Evolutionary conservation across 345 rosid species (phyloP).

Genomic region (Salix caprea): DNA sequence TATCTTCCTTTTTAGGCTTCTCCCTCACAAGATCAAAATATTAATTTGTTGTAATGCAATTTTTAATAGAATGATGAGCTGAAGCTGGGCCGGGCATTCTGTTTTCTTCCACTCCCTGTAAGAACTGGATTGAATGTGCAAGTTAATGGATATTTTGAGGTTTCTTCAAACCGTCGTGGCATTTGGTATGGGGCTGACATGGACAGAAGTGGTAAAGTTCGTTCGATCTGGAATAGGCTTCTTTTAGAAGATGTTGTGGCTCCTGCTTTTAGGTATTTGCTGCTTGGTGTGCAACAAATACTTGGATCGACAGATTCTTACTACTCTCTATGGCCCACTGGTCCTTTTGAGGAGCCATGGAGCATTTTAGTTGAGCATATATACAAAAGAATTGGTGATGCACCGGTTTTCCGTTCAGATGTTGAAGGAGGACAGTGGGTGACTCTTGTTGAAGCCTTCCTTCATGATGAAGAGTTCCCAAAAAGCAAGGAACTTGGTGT

Average conservation of each 20-base stretch:
- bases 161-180: slow-evolving; percentile 93
- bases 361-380: slow-evolving; percentile 72
- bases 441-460: slow-evolving; percentile 76
- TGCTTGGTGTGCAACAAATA: slow-evolving; percentile 64
- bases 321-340: slow-evolving; percentile 78
- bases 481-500: slow-evolving; percentile 72
- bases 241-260: slow-evolving; percentile 89
- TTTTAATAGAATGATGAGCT: slow-evolving; percentile 53
- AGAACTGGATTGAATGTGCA: slow-evolving; percentile 84
- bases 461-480: slow-evolving; percentile 67
- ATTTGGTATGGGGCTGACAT: slow-evolving; percentile 98
- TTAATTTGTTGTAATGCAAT: slow-evolving; percentile 21
- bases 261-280: slow-evolving; percentile 55
- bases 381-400: slow-evolving; percentile 54
- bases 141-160: slow-evolving; percentile 93
- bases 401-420: slow-evolving; percentile 61
- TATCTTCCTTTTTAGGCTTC: not conserved
- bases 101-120: slow-evolving; percentile 94
- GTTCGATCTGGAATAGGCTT: slow-evolving; percentile 90
- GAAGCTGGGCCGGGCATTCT: slow-evolving; percentile 84
- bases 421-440: slow-evolving; percentile 79
- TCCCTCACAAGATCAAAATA: slow-evolving; percentile 7
- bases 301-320: slow-evolving; percentile 57
- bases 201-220: slow-evolving; percentile 96
- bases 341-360: slow-evolving; percentile 96